phyloP scores from a whole-genome alignment of 768 basidiomycete species.

The Phaeotremella skinneri region DNA sequence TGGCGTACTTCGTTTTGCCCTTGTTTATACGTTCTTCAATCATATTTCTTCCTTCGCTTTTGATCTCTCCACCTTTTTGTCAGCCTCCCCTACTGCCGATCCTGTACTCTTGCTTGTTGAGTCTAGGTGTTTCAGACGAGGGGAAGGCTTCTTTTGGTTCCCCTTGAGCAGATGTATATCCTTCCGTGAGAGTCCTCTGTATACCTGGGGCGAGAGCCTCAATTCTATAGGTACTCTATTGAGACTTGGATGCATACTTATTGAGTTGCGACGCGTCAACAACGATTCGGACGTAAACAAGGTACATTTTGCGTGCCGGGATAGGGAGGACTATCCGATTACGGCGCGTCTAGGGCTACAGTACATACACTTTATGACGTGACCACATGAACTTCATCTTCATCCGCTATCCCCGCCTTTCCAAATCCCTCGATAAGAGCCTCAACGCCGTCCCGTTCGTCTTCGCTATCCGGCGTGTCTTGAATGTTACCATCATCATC shows the following conservation, averaged over 20 bases:
- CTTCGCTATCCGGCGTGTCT: conserved; percentile 28
- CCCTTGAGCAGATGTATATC: not conserved
- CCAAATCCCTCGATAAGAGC: conserved; percentile 34
- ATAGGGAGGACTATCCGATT: too few species aligned
- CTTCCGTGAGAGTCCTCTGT: not conserved
- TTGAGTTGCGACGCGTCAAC: not conserved
- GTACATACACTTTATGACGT: not conserved
- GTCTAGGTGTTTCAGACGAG: too few species aligned
- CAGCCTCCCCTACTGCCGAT: conserved; percentile 4
- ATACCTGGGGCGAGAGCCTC: not conserved
- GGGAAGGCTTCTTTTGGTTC: not conserved
- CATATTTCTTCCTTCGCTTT: conserved; percentile 17
- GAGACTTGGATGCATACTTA: not conserved
- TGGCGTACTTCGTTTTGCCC: conserved; percentile 4
- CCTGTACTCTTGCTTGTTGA: not conserved
- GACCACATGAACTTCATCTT: too few species aligned
- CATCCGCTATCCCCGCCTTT: conserved; percentile 15
- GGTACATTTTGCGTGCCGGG: too few species aligned
- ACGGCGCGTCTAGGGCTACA: too few species aligned
- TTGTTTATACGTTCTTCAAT: conserved; percentile 12
- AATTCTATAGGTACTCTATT: not conserved
- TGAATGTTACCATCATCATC: conserved; percentile 12
- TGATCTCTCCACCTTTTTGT: conserved; percentile 9
- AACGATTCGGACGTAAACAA: too few species aligned
- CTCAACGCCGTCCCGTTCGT: conserved; percentile 46